These are phyloP conservation scores for Colletotrichum filicis DNA, from an alignment of 2,329 filamentous ascomycete species.

Conservation along the genomic window DNA sequence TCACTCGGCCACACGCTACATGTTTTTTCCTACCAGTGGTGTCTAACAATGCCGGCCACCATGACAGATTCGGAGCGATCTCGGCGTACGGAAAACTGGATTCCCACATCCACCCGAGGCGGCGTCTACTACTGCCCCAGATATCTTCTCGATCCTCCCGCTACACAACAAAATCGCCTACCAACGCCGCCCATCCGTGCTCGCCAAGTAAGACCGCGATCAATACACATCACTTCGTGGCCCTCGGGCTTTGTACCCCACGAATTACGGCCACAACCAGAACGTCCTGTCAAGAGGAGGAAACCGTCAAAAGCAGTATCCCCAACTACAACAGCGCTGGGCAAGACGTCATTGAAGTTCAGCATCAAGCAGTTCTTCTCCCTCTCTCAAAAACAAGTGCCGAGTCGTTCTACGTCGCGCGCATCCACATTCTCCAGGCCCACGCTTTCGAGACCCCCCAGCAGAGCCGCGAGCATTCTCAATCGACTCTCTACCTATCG, in stretches of 20 bases:
- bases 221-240: conserved; percentile 55
- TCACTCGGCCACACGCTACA: conserved; percentile 28
- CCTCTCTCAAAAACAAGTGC: conserved; percentile 30
- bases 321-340: conserved; percentile 20
- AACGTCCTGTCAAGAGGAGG: conserved; percentile 47
- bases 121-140: conserved; percentile 45
- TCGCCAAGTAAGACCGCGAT: conserved; percentile 51
- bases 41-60: conserved; percentile 33
- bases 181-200: conserved; percentile 52
- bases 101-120: conserved; percentile 34
- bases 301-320: conserved; percentile 35
- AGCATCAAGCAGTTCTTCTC: conserved; percentile 33
- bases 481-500: conserved; percentile 27
- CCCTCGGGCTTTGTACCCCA: conserved; percentile 56
- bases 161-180: conserved; percentile 36
- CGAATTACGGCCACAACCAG: conserved; percentile 53
- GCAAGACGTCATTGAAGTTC: conserved; percentile 34
- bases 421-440: conserved; percentile 28
- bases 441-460: conserved; percentile 17
- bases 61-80: conserved; percentile 36
- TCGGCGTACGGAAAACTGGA: conserved; percentile 35
- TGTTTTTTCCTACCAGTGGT: conserved; percentile 18
- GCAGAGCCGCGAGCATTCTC: conserved; percentile 26
- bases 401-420: conserved; percentile 23
- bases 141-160: conserved; percentile 34